Base-by-base conservation (phyloP, 106 monocot genomes). In the Triglochin maritima region DNA sequence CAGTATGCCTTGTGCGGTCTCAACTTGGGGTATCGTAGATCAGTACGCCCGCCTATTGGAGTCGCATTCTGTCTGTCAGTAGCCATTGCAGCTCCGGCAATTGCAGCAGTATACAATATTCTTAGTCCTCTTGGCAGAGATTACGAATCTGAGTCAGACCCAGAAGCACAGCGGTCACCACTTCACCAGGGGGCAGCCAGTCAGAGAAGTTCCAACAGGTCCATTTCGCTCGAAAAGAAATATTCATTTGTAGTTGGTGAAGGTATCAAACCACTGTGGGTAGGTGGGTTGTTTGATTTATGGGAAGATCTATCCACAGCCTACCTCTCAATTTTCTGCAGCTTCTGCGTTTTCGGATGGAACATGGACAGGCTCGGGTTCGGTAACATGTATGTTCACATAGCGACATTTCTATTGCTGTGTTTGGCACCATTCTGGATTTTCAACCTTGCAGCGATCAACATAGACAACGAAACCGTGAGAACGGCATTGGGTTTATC, bases 361-460 rank as follows among this genome's bases (percentile, higher is more conserved):
- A 87, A 87, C 65, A 84, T 87, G 87, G 83, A 84, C 56, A 81
- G 79, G 70, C 76, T 87, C 9, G 87, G 87, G 12, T 81, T 87
- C 47, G 87, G 87, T 14, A 87, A 81, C 73, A 84, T 76, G 87
- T 87, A 76, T 66, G 87, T 87, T 2, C 87, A 87, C 48, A 75
- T 84, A 12, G 69, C 62, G 46, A 87, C 87, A 17, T 87, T 87
- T 49, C 59, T 78, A 8, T 78, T 87, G 3, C 75, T 87, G 10
- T 79, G 84, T 55, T 13, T 81, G 5, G 81, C 84, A 17, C 87
- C 87, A 0, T 79, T 87, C 71, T 81, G 76, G 60, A 81, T 87
- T n/a, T 77, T 87, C 67, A 79, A 77, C 79, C 54, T 81, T 45
- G 79, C 87, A 2, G 87, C 87, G 1, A 47, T 87, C 44, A 83